Evolutionary conservation across 2,329 filamentous ascomycete species (phyloP), one percentile per base, ranked within the genome.

Genomic region (Ophiostoma australiae): DNA sequence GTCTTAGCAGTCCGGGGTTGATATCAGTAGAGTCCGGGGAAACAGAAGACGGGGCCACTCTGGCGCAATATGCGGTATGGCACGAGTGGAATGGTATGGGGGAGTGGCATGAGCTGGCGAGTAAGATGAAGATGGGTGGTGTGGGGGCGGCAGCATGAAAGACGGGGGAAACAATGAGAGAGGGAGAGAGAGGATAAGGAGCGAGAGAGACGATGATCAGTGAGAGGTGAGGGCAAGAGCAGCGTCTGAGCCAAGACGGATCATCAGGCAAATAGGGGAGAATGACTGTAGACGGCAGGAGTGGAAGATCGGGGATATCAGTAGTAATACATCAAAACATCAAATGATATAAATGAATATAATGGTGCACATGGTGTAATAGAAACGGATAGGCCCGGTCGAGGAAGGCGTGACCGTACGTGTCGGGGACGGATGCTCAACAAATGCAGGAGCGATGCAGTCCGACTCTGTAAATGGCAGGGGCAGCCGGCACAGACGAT

Each of bases 391-490:
- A 23, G 23, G 52, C 10, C 52, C 52, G 52, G 27, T 20, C 58
- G 13, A 27, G 27, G 52, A 33, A 63, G 58, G 58, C 27, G 11
- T 27, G 58, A 20, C 58, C 58, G 52, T 58, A 27, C 52, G 7
- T 58, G 23, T 27, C n/a, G 23, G 23, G 52, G n/a, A 11, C 27
- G 7, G 58, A 63, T 35, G 58, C 58, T 33, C 58, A 63, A 63
- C 58, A 63, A 58, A 63, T 63, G 58, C 58, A 31, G 23, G 58
- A 31, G 58, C 15, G 58, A 63, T 63, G 58, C 58, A 63, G 58
- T 63, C 58, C 27, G 58, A 63, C 58, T 63, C 63, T 39, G 20
- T n/a, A 66, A 37, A 66, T 11, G 31, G 33, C 20, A 66, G 63
- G 35, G 15, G 33, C 31, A 35, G 33, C 23, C 52, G 61, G 23